phyloP scores from a whole-genome alignment of 2,329 filamentous ascomycete genomes.

The Beauveria sp. region DNA sequence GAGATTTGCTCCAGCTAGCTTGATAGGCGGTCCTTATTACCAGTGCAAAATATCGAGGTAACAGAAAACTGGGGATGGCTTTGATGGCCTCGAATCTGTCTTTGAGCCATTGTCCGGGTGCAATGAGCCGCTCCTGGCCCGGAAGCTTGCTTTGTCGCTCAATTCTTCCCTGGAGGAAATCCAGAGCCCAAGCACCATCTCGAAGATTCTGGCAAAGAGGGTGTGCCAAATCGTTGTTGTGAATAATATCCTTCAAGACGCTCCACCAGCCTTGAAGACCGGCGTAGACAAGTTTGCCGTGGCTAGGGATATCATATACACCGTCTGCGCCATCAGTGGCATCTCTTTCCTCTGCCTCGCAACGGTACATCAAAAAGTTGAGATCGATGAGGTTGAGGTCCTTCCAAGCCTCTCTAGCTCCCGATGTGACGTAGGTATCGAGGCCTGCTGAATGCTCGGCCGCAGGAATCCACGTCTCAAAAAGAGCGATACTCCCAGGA shows the following conservation, averaged over 20 bases:
- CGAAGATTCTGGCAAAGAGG: slow-evolving; percentile 89
- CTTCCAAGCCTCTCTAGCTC: slow-evolving; percentile 69
- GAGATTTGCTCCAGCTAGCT: slow-evolving; percentile 68
- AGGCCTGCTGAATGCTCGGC: slow-evolving; percentile 78
- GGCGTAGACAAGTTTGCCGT: slow-evolving; percentile 84
- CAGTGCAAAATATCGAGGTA: slow-evolving; percentile 89
- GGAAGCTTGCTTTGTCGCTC: slow-evolving; percentile 60
- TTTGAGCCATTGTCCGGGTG: slow-evolving; percentile 69
- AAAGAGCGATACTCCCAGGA: slow-evolving; percentile 87
- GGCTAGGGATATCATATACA: slow-evolving; percentile 77
- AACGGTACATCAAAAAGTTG: slow-evolving; percentile 87
- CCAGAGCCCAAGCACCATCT: slow-evolving; percentile 84
- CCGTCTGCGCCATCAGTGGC: slow-evolving; percentile 73
- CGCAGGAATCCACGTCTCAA: slow-evolving; percentile 91
- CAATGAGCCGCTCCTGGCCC: slow-evolving; percentile 54
- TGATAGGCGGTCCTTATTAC: slow-evolving; percentile 82
- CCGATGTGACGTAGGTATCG: slow-evolving; percentile 79
- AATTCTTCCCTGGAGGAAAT: slow-evolving; percentile 75
- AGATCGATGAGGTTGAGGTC: slow-evolving; percentile 72
- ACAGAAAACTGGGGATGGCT: slow-evolving; percentile 76
- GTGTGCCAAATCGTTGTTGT: slow-evolving; percentile 85
- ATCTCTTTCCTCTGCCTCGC: slow-evolving; percentile 80
- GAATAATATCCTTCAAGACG: slow-evolving; percentile 73
- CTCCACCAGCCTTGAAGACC: slow-evolving; percentile 99
- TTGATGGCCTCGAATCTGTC: slow-evolving; percentile 82